phyloP scores from a whole-genome alignment of 225 moss, liverwort and hornwort species.

The Marchantia paleacea region DNA sequence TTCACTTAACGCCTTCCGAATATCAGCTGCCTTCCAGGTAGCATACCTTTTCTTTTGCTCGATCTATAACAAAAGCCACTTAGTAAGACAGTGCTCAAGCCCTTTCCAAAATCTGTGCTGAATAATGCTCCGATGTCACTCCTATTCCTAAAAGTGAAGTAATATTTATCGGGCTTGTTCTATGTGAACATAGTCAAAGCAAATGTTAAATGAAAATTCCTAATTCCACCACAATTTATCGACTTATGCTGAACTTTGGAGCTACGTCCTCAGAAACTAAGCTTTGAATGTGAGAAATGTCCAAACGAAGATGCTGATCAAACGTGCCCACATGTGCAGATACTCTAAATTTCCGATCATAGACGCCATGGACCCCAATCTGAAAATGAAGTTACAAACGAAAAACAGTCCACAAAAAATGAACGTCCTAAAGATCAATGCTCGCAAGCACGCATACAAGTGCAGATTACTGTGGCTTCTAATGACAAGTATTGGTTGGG shows the following conservation, averaged over 20 bases:
- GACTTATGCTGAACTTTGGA: too few species aligned
- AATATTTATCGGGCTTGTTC: too few species aligned
- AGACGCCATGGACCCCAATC: neutral
- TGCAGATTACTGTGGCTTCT: neutral
- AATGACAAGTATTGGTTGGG: neutral
- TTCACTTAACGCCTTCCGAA: constrained; percentile 89
- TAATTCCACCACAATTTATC: too few species aligned
- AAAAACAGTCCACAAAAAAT: neutral
- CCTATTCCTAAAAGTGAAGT: too few species aligned
- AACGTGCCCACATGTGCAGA: neutral
- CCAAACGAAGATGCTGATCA: neutral
- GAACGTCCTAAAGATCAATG: neutral
- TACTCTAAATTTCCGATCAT: neutral
- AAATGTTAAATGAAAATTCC: too few species aligned
- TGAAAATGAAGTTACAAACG: neutral
- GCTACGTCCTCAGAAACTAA: neutral
- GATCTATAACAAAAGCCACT: constrained; percentile 44
- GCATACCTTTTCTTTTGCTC: constrained; percentile 94
- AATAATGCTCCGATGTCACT: too few species aligned
- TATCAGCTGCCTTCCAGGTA: constrained; percentile 96
- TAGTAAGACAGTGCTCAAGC: neutral
- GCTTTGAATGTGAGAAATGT: neutral
- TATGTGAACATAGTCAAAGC: too few species aligned
- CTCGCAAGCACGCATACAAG: neutral
- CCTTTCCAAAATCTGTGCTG: neutral